Base-by-base conservation (phyloP, 148 eudicot genomes). In the Amaranthus palmeri region DNA sequence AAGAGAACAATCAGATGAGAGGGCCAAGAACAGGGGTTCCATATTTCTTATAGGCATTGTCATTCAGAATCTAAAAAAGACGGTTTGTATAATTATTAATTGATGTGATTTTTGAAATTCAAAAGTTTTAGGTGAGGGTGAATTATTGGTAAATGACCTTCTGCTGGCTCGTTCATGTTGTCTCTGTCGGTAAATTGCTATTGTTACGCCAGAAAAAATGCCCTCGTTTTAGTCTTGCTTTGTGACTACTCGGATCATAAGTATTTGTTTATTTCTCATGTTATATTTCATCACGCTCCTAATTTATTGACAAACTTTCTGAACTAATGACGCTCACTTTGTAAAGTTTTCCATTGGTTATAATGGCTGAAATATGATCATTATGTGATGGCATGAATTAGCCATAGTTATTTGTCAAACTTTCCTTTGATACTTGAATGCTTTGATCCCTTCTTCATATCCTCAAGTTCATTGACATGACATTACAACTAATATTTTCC, bases 1-100 rank as follows among this genome's bases (percentile, higher is more conserved):
- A 95, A 70, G 99, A 95, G 82, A 95, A 95, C 92, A 95, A 92
- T 82, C 97, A 92, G 79, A 95, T 95, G 99, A 83, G 99, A 79
- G 99, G 99, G 50, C 99, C 99, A 25, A 90, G 99, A 72, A 88
- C 92, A 7, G 99, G 97, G 78, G 99, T 95, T 67, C 99, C 99
- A 10, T 95, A 95, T 84, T 95, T 95, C 87, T 85, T 95, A 61
- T 95, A 78, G 88, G 69, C 76, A 79, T 76, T 67, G 68, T 69
- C 41, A 10, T 65, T 65, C 45, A 48, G 75, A 25, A 59, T 14
- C 70, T 11, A 18, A 55, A 18, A 55, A 79, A 68, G 54, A 61
- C 74, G 44, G 36, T 61, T 40, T 79, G 82, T 79, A 79, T 72
- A 75, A 71, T 79, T 79, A 74, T 73, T 78, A 74, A 69, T 74